Evolutionary conservation across 345 rosid species (phyloP).

Genomic region (Microthlaspi erraticum): DNA sequence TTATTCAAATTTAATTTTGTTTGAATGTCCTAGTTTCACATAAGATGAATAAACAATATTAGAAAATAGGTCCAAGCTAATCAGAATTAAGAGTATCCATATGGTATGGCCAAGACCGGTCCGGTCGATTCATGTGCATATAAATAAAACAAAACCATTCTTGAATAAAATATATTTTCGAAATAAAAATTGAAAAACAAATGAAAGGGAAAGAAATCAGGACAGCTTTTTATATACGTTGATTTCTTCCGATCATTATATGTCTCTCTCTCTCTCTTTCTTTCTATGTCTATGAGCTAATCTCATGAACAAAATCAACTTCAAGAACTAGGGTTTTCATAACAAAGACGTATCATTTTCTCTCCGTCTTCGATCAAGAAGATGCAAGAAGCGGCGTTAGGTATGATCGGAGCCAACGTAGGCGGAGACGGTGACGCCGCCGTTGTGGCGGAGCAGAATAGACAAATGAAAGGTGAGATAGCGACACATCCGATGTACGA

Average conservation of each 20-base stretch:
- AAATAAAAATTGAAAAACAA: neutral
- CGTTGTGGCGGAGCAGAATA: slow-evolving; percentile 49
- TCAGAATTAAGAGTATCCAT: neutral
- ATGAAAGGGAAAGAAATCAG: slow-evolving; percentile 35
- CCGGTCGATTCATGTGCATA: neutral
- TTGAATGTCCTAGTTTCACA: neutral
- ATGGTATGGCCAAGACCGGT: slow-evolving; percentile 9
- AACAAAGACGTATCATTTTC: neutral
- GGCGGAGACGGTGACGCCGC: slow-evolving; percentile 49
- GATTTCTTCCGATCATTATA: slow-evolving; percentile 16
- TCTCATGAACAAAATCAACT: slow-evolving; percentile 22
- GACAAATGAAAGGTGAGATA: slow-evolving; percentile 84
- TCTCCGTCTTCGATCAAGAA: slow-evolving; percentile 19
- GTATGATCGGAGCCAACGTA: slow-evolving; percentile 63
- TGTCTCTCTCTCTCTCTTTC: slow-evolving; percentile 29
- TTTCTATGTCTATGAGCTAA: slow-evolving; percentile 14
- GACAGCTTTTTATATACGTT: slow-evolving; percentile 43
- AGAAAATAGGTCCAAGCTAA: neutral
- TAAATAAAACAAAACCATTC: neutral
- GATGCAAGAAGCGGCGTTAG: slow-evolving; percentile 81
- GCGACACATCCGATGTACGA: slow-evolving; percentile 86
- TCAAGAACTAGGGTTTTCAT: slow-evolving; percentile 35
- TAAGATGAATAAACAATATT: neutral
- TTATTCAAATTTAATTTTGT: no score
- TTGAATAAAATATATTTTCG: neutral